Base-by-base conservation (phyloP, 306 rosid species). In the Fragaria nilgerrensis region DNA sequence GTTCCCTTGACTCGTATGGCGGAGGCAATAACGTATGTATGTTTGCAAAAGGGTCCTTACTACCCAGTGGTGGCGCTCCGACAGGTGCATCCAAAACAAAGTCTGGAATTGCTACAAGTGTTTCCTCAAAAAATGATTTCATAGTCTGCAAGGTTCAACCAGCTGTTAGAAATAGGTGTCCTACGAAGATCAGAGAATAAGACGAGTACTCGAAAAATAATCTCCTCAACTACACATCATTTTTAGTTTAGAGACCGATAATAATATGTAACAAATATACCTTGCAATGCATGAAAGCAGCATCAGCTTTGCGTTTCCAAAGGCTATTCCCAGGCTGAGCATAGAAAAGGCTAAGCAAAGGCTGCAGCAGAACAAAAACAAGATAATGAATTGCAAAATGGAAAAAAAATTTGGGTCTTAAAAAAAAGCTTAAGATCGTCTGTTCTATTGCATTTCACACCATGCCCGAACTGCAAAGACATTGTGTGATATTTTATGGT, bases 261-360 rank as follows among this genome's bases (percentile, higher is more conserved):
- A 5, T 17, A 20, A 53, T 23, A 37, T 4, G 5, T 39, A n/a
- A 59, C 7, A 10, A 56, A 7, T 25, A 59, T 22, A 95, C 98
- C 91, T 78, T 87, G 93, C 96, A 90, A 73, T 77, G 78, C 36
- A 64, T 88, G 80, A 90, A 71, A 73, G 97, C 97, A 34, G 92
- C 86, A 80, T 95, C 96, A 23, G 88, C 97, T 82, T 95, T 95
- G 82, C 98, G 97, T 84, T 95, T 95, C 98, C 98, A 95, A 53
- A 89, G 86, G 62, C 96, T 89, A 81, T 92, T 95, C 80, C 98
- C 92, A 75, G 96, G 91, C 78, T 87, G 97, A 7, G 91, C 63
- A 79, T 90, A 79, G 85, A 95, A 95, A 63, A 92, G 81, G 61
- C 87, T 76, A 70, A 95, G 87, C 79, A 95, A 85, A 37, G 98